A percentile compares a stretch with the other conserved stretches of the same genome.
Conservation (phyloP, 257 asterid species). For the Lycium ferocissimum region DNA sequence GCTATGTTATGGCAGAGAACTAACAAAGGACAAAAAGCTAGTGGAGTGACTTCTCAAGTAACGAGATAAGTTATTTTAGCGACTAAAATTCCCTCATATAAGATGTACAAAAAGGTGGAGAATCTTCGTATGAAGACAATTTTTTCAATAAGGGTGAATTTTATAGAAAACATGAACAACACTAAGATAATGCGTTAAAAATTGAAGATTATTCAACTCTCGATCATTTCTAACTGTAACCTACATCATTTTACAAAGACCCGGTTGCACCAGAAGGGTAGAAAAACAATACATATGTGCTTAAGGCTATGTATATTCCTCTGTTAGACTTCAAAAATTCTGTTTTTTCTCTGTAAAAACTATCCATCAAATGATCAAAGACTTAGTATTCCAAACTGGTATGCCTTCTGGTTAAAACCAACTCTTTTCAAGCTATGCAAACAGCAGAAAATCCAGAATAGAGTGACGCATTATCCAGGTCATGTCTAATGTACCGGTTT, state of each 20-base stretch:
- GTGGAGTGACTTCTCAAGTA: constrained; percentile 11
- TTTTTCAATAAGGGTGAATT: neutral
- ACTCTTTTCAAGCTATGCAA: neutral
- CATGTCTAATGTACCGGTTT: neutral
- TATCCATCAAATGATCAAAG: neutral
- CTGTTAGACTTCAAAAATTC: neutral
- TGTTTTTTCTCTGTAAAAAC: neutral
- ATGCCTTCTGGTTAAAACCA: neutral
- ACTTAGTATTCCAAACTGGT: neutral
- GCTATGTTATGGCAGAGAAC: no score
- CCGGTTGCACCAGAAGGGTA: neutral
- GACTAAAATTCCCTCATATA: neutral
- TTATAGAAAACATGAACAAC: neutral
- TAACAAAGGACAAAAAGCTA: neutral
- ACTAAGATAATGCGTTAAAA: neutral
- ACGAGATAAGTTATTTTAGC: neutral
- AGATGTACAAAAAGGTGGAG: neutral
- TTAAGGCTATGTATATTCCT: neutral
- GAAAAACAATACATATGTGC: neutral
- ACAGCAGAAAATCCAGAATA: neutral
- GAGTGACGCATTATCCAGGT: neutral
- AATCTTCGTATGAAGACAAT: neutral
- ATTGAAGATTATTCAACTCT: neutral
- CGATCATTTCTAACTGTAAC: neutral
- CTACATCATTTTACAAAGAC: neutral